Percentiles rank a stretch among this genome's conserved stretches.
Evolutionary conservation across 2,329 filamentous ascomycete genomes (phyloP).

Genomic region (Zasmidium cellare): DNA sequence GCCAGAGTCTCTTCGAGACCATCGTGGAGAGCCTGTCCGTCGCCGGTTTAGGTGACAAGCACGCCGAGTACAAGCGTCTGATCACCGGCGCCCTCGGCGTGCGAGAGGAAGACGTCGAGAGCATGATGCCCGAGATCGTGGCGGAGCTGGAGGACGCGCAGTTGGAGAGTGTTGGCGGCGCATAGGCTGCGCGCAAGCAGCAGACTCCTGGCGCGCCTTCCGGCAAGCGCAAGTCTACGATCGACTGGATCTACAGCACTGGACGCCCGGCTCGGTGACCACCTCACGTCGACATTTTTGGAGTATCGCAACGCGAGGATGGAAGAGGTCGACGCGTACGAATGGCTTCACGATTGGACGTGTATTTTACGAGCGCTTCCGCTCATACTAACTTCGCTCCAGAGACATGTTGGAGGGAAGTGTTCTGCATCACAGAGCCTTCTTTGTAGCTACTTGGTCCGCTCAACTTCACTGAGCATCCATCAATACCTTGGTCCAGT

Average conservation of each 20-base stretch:
- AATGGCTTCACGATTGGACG: background rate
- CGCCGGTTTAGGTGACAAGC: slow-evolving; percentile 68
- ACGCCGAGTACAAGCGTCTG: slow-evolving; percentile 70
- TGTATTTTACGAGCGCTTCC: background rate
- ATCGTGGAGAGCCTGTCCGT: slow-evolving; percentile 69
- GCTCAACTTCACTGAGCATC: slow-evolving; percentile 38
- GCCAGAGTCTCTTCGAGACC: slow-evolving; percentile 63
- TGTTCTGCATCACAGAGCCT: background rate
- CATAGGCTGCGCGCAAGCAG: slow-evolving; percentile 13
- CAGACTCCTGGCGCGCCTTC: background rate
- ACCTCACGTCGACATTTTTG: too few species aligned
- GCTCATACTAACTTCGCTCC: background rate
- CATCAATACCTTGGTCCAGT: slow-evolving; percentile 72
- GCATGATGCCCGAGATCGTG: slow-evolving; percentile 55
- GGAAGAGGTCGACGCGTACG: background rate
- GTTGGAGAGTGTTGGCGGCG: slow-evolving; percentile 19
- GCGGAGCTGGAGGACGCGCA: slow-evolving; percentile 47
- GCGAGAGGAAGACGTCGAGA: slow-evolving; percentile 68
- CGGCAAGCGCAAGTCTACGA: background rate
- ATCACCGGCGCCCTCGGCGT: slow-evolving; percentile 68
- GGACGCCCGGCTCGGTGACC: background rate
- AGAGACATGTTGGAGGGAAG: too few species aligned
- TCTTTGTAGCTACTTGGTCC: too few species aligned
- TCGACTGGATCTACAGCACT: slow-evolving; percentile 1
- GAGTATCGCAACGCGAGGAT: too few species aligned